Evolutionary conservation across 768 basidiomycete species (phyloP).

Genomic region (Nidularia sp.): DNA sequence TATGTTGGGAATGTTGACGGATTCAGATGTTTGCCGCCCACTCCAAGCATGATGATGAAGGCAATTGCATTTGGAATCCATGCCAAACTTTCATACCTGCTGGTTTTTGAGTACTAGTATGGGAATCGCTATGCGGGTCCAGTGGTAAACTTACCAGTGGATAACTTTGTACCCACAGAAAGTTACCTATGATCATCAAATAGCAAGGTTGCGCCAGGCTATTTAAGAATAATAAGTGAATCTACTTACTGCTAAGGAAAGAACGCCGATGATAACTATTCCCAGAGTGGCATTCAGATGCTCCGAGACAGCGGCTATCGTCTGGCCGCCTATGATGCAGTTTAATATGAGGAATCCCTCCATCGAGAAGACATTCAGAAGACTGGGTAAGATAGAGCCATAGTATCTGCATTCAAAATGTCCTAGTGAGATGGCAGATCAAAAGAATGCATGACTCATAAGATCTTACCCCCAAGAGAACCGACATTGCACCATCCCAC

Average conservation of each 20-base stretch:
- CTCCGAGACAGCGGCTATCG: slow-evolving; percentile 50
- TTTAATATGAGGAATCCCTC: slow-evolving; percentile 66
- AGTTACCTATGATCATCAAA: slow-evolving; percentile 26
- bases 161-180: slow-evolving; percentile 66
- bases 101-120: background rate
- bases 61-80: slow-evolving; percentile 68
- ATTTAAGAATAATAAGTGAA: too few relatives aligned
- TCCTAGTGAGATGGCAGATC: slow-evolving; percentile 1
- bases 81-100: slow-evolving; percentile 49
- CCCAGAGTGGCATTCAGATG: slow-evolving; percentile 30
- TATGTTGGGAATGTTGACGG: slow-evolving; percentile 21
- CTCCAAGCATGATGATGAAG: slow-evolving; percentile 59
- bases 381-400: slow-evolving; percentile 46
- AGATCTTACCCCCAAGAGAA: slow-evolving; percentile 23
- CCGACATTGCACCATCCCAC: slow-evolving; percentile 73
- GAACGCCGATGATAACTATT: slow-evolving; percentile 34
- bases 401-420: slow-evolving; percentile 39
- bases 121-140: background rate
- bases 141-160: slow-evolving; percentile 39
- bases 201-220: too few relatives aligned
- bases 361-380: slow-evolving; percentile 55
- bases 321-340: slow-evolving; percentile 67
- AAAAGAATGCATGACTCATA: background rate
- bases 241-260: slow-evolving; percentile 29
- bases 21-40: slow-evolving; percentile 58